Evolutionary conservation across 768 basidiomycete genomes (phyloP).

Genomic region (Tricholoma sp.): DNA sequence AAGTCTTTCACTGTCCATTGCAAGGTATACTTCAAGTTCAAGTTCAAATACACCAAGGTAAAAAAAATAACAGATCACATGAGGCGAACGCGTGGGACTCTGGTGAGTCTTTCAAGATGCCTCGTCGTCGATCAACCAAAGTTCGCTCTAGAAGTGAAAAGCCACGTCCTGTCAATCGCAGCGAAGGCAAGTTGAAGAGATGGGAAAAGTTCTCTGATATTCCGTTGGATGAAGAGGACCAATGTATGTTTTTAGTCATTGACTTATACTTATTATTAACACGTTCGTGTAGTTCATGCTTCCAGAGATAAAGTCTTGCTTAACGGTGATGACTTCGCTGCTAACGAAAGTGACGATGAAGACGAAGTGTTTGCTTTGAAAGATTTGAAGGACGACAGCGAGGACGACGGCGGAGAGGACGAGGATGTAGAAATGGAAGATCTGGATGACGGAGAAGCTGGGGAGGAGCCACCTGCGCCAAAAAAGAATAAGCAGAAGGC

Average conservation of each 20-base stretch:
- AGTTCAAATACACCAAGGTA: too few relatives aligned
- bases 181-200: constrained; percentile 49
- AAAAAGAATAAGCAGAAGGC: constrained; percentile 13
- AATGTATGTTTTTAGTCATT: constrained; percentile 45
- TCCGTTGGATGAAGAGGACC: constrained; percentile 73
- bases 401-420: constrained; percentile 20
- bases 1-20: too few relatives aligned
- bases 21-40: too few relatives aligned
- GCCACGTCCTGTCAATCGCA: constrained; percentile 44
- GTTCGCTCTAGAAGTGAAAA: constrained; percentile 28
- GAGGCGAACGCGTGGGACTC: too few relatives aligned
- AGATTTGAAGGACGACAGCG: constrained; percentile 47
- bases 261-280: background rate
- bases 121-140: constrained; percentile 39
- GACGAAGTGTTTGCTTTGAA: constrained; percentile 80
- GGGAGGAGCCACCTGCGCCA: constrained; percentile 12
- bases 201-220: constrained; percentile 69
- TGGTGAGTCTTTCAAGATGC: too few relatives aligned
- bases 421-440: constrained; percentile 32
- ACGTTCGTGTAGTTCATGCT: constrained; percentile 50
- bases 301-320: constrained; percentile 75
- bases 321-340: constrained; percentile 47
- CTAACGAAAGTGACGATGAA: constrained; percentile 55
- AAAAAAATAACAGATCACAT: too few relatives aligned
- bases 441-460: constrained; percentile 23